Base-by-base conservation (phyloP, 345 rosid genomes). In the Acer negundo region DNA sequence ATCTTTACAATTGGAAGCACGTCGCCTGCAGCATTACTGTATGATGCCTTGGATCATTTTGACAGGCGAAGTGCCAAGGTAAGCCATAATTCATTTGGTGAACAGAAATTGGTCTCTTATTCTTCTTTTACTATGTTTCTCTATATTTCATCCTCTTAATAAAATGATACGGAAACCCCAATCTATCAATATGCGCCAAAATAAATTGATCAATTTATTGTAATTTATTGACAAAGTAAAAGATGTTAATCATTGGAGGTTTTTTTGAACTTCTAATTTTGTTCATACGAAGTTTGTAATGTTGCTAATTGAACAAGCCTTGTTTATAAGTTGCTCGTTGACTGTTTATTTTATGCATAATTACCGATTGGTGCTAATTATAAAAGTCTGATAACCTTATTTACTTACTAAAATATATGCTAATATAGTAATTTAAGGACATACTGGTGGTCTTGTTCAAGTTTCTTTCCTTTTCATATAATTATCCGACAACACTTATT, bases 1-100 rank as follows among this genome's bases (percentile, higher is more conserved):
- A 96, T 96, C 75, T 96, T 96, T 85, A 91, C 91, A 84, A 96
- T 96, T 67, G 99, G 99, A 77, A 96, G 99, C 85, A 94, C 99
- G 1, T 86, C 95, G n/a, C 97, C 97, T 73, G 97, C 97, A 40
- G 95, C 97, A 17, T 84, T 94, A 80, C 84, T 96, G 1, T 88
- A 85, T 82, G 99, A 96, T 82, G 98, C 98, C 70, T 90, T 92
- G 89, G 98, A 96, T 89, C 98, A 94, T 87, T 96, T 94, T 81
- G 99, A 96, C 78, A 80, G 94, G 84, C 84, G 93, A 74, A 96
- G 99, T 80, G 97, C 98, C 62, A 96, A 96, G 95, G 99, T 92
- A 70, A 7, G 62, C 47, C n/a, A 20, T 58, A 38, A 23, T 49
- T 64, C 76, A 42, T 84, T 78, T 23, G 7, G 31, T 40, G 35